phyloP scores from a whole-genome alignment of 352 stramenopile species.

The Halophytophthora polymorphica region DNA sequence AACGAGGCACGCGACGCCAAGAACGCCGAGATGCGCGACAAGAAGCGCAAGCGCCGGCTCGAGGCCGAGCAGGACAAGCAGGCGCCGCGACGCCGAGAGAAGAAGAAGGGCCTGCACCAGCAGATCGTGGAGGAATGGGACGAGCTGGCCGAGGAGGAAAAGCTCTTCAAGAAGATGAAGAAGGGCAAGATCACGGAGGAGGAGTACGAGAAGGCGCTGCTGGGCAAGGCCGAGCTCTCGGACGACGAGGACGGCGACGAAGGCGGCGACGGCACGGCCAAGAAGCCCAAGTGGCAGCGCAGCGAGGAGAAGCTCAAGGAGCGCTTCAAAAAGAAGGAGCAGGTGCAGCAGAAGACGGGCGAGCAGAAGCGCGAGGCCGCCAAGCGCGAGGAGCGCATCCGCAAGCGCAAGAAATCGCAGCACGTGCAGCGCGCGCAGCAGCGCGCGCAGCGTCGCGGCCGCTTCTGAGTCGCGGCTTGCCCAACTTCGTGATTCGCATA shows the following conservation, averaged over 20 bases:
- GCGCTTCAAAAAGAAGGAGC: conserved; percentile 84
- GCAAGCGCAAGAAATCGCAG: conserved; percentile 74
- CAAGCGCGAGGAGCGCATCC: conserved; percentile 82
- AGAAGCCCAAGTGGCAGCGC: conserved; percentile 62
- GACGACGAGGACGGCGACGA: conserved; percentile 34
- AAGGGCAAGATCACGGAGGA: conserved; percentile 97
- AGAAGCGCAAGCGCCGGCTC: conserved; percentile 56
- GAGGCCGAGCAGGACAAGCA: conserved; percentile 66
- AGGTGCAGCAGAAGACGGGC: conserved; percentile 63
- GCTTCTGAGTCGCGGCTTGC: conserved; percentile 16
- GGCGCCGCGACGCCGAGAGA: conserved; percentile 77
- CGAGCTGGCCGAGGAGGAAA: conserved; percentile 96
- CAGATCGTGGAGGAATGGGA: conserved; percentile 99
- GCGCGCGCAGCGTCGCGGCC: conserved; percentile 42
- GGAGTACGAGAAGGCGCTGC: conserved; percentile 84
- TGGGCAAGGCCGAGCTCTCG: conserved; percentile 44
- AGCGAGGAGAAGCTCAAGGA: conserved; percentile 72
- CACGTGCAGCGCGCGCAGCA: conserved; percentile 61
- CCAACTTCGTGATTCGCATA: conserved; percentile 5
- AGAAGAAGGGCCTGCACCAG: conserved; percentile 96
- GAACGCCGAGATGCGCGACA: conserved; percentile 43
- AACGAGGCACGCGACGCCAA: conserved; percentile 69
- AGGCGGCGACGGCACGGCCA: conserved; percentile 30
- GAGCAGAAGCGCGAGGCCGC: conserved; percentile 69
- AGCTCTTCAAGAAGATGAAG: conserved; percentile 96